These are phyloP conservation scores for Pythium scleroteichum DNA, from an alignment of 352 stramenopile genomes.

Conservation along the genomic window DNA sequence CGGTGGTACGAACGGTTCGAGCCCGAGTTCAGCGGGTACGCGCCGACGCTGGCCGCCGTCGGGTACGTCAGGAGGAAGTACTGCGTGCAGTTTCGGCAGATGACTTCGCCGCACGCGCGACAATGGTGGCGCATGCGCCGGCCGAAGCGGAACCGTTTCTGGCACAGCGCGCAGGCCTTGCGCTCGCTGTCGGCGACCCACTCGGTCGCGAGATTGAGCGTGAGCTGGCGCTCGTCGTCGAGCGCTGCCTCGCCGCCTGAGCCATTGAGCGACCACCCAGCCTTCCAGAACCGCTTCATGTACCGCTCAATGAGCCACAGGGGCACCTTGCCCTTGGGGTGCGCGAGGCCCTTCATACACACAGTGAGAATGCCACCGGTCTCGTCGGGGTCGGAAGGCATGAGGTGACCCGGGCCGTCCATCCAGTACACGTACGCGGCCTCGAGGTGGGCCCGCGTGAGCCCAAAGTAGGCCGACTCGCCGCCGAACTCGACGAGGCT, in stretches of 20 bases:
- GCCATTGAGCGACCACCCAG: conserved; percentile 23
- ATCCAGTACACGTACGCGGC: conserved; percentile 72
- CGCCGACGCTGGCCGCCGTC: conserved; percentile 14
- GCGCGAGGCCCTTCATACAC: conserved; percentile 53
- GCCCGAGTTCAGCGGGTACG: conserved; percentile 12
- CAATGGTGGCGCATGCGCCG: conserved; percentile 70
- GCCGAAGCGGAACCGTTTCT: conserved; percentile 62
- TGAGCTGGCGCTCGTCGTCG: conserved; percentile 27
- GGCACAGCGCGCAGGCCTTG: conserved; percentile 52
- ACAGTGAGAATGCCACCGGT: conserved; percentile 44
- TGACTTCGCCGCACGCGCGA: conserved; percentile 43
- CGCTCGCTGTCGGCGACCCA: conserved; percentile 69
- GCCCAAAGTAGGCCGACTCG: conserved; percentile 63
- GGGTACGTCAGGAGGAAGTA: conserved; percentile 31
- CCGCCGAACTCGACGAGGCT: conserved; percentile 60
- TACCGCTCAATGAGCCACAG: conserved; percentile 57
- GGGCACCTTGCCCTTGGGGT: conserved; percentile 64
- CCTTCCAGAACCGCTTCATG: conserved; percentile 61
- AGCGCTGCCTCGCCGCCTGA: not conserved
- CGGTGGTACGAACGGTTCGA: not conserved
- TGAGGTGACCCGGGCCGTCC: conserved; percentile 35
- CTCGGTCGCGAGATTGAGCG: conserved; percentile 55
- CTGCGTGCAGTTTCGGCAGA: conserved; percentile 26
- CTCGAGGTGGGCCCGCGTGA: conserved; percentile 66
- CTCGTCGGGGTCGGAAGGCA: not conserved